Conservation (phyloP, 2,329 filamentous ascomycete species). For the Cercospora sp. region DNA sequence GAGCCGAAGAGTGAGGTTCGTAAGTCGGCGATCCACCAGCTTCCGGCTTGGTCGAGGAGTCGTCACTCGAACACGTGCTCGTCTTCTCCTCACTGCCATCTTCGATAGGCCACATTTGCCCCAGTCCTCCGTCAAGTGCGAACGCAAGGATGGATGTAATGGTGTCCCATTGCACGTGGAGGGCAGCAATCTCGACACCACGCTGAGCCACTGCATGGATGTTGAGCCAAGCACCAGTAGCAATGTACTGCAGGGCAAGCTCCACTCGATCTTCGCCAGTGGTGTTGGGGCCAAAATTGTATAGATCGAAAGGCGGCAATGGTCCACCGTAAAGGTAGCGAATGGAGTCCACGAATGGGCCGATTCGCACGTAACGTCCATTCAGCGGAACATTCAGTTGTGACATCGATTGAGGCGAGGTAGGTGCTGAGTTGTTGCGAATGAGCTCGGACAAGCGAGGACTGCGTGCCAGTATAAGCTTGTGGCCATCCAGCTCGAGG, state of each 20-base stretch:
- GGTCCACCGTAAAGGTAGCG: constrained; percentile 39
- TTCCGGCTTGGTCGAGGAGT: constrained; percentile 30
- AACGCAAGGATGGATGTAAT: constrained; percentile 63
- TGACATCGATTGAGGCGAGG: constrained; percentile 18
- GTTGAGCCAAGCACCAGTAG: constrained; percentile 60
- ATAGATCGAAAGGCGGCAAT: constrained; percentile 29
- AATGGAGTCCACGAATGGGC: constrained; percentile 34
- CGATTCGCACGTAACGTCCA: constrained; percentile 27
- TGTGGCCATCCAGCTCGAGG: constrained; percentile 34
- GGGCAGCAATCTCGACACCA: constrained; percentile 60
- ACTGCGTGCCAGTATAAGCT: constrained; percentile 37
- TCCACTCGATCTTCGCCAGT: constrained; percentile 30
- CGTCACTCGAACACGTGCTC: constrained; percentile 42
- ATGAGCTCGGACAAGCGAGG: constrained; percentile 33
- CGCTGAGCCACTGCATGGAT: constrained; percentile 57
- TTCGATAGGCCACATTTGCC: constrained; percentile 39
- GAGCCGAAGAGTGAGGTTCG: constrained; percentile 55
- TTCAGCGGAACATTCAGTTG: constrained; percentile 27
- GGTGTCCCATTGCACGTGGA: constrained; percentile 63
- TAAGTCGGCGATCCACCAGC: constrained; percentile 41
- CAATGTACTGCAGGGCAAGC: constrained; percentile 62
- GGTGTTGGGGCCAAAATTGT: constrained; percentile 15
- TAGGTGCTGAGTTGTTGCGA: constrained; percentile 15
- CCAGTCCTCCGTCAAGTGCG: constrained; percentile 51
- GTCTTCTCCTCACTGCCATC: constrained; percentile 36